phyloP scores from a whole-genome alignment of 441 rosid species.

The Populus hybrid region DNA sequence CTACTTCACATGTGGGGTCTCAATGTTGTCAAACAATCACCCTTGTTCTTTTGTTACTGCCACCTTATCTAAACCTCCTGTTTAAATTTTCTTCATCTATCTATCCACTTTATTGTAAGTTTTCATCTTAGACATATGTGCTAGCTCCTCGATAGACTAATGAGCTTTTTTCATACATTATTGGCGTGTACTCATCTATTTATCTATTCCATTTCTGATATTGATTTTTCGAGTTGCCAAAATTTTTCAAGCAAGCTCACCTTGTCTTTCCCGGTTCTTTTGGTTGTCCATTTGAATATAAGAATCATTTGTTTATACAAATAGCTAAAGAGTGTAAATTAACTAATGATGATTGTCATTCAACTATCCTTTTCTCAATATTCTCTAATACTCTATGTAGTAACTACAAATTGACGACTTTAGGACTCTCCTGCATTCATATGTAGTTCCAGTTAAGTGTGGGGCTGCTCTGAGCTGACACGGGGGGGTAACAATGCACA shows the following conservation, averaged over 20 bases:
- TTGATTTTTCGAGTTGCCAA: neutral
- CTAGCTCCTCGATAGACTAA: neutral
- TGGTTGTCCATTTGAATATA: neutral
- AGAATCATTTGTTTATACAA: neutral
- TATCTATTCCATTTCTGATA: neutral
- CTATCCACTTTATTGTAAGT: neutral
- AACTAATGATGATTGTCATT: neutral
- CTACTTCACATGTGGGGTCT: neutral
- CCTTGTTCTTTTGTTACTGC: neutral
- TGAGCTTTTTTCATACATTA: neutral
- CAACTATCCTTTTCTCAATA: neutral
- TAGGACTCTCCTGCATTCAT: neutral
- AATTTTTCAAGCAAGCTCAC: neutral
- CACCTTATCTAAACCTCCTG: neutral
- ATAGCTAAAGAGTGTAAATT: neutral
- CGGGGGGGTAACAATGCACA: neutral
- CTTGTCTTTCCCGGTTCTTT: neutral
- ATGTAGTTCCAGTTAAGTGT: neutral
- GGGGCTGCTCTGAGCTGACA: neutral
- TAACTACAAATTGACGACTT: neutral
- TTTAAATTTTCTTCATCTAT: neutral
- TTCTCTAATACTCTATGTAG: neutral
- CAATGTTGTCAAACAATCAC: neutral
- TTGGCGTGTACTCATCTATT: neutral
- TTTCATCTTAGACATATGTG: neutral